Conservation (phyloP, 1,284 basidiomycete species). For the Trichosporon coremiiforme region DNA sequence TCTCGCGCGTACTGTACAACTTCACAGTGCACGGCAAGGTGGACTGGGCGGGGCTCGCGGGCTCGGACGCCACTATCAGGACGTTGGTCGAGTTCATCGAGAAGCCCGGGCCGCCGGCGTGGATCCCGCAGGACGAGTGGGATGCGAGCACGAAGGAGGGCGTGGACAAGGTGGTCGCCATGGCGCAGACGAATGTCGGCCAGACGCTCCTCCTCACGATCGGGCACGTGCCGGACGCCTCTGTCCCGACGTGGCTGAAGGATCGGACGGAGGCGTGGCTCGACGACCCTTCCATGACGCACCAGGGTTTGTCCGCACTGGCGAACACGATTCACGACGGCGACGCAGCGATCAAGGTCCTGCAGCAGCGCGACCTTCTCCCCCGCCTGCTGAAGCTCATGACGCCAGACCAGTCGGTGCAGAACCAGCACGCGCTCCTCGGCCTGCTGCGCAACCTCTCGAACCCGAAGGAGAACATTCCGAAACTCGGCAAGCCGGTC, state of each 20-base stretch:
- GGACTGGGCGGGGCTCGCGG: neutral
- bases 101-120: neutral
- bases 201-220: constrained; percentile 17
- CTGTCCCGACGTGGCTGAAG: neutral
- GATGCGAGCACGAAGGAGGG: constrained; percentile 6
- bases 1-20: constrained; percentile 4
- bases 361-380: neutral
- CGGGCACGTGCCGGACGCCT: neutral
- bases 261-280: constrained; percentile 16
- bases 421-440: constrained; percentile 19
- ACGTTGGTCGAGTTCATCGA: neutral
- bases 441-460: constrained; percentile 25
- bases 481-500: neutral
- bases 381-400: constrained; percentile 9
- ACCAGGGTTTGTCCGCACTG: neutral
- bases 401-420: neutral
- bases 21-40: constrained; percentile 2
- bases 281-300: constrained; percentile 4
- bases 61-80: neutral
- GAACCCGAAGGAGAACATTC: constrained; percentile 14
- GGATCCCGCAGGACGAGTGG: neutral
- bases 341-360: neutral
- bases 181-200: neutral
- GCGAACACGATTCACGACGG: constrained; percentile 14
- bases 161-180: neutral